phyloP scores from a whole-genome alignment of 805 yeast species.

The Komagataella populi region DNA sequence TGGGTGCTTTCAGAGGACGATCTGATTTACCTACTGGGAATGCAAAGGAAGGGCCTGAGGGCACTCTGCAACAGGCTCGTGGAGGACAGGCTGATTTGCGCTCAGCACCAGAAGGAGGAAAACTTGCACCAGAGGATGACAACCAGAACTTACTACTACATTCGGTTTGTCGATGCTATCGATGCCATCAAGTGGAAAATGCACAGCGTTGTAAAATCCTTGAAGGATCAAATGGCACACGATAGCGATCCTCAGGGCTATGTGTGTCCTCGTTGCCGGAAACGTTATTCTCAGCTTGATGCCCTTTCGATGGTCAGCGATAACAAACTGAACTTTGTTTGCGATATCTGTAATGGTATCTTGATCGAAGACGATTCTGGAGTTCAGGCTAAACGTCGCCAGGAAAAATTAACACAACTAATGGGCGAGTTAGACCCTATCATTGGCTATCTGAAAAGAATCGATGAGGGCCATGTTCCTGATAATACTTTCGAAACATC shows the following conservation, averaged over 20 bases:
- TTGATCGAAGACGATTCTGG: slow-evolving; percentile 83
- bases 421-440: slow-evolving; percentile 88
- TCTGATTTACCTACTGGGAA: slow-evolving; percentile 63
- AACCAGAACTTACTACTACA: slow-evolving; percentile 69
- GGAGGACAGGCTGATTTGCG: slow-evolving; percentile 69
- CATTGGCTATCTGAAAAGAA: slow-evolving; percentile 67
- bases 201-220: slow-evolving; percentile 64
- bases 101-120: slow-evolving; percentile 61
- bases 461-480: slow-evolving; percentile 67
- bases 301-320: slow-evolving; percentile 73
- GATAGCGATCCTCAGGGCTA: slow-evolving; percentile 91
- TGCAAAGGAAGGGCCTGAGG: slow-evolving; percentile 78
- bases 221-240: slow-evolving; percentile 74
- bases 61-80: slow-evolving; percentile 67
- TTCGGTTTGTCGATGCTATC: slow-evolving; percentile 85
- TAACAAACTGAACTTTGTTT: slow-evolving; percentile 68
- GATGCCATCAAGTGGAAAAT: slow-evolving; percentile 96
- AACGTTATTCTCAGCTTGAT: slow-evolving; percentile 74
- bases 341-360: slow-evolving; percentile 70
- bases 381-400: slow-evolving; percentile 67
- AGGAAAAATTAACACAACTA: slow-evolving; percentile 65
- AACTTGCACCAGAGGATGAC: slow-evolving; percentile 52
- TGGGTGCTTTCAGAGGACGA: slow-evolving; percentile 91
- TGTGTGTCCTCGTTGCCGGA: slow-evolving; percentile 74
- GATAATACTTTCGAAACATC: slow-evolving; percentile 87